Conservation (phyloP, 2,329 filamentous ascomycete species). For the Proliferodiscus dingleyae region DNA sequence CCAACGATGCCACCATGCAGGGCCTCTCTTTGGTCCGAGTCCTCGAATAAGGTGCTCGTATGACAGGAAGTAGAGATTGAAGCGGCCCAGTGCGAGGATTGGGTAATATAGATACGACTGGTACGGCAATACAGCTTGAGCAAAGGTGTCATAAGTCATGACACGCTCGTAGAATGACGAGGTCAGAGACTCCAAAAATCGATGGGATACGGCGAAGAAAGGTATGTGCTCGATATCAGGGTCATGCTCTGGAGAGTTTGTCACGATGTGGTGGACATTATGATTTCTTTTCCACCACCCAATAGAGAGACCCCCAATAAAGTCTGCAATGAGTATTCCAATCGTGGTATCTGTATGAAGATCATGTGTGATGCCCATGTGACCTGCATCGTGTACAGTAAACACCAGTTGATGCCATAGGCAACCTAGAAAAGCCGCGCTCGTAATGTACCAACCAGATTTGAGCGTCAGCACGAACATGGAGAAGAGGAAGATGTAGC, state of each 20-base stretch:
- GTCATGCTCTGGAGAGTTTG: constrained; percentile 91
- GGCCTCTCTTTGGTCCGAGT: constrained; percentile 67
- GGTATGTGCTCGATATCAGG: constrained; percentile 92
- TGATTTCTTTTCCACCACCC: constrained; percentile 98
- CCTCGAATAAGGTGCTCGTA: constrained; percentile 71
- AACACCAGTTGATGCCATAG: constrained; percentile 97
- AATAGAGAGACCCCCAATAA: constrained; percentile 79
- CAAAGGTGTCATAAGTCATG: constrained; percentile 73
- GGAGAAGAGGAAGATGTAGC: constrained; percentile 65
- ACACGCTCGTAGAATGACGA: constrained; percentile 81
- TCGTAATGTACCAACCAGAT: constrained; percentile 61
- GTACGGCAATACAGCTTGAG: constrained; percentile 63
- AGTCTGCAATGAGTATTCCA: constrained; percentile 87
- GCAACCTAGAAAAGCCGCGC: constrained; percentile 70
- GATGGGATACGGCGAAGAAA: constrained; percentile 81
- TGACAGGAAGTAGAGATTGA: constrained; percentile 80
- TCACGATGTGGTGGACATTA: constrained; percentile 95
- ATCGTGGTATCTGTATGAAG: constrained; percentile 80
- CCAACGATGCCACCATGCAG: constrained; percentile 78
- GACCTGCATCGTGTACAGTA: constrained; percentile 87
- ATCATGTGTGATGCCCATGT: constrained; percentile 94
- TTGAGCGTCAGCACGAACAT: constrained; percentile 58
- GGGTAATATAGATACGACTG: constrained; percentile 83
- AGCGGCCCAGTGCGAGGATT: constrained; percentile 73
- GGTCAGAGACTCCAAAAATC: constrained; percentile 66